A percentile compares a stretch with the other conserved stretches of the same genome.
phyloP scores from a whole-genome alignment of 805 yeast species.

The Candida ovalis region DNA sequence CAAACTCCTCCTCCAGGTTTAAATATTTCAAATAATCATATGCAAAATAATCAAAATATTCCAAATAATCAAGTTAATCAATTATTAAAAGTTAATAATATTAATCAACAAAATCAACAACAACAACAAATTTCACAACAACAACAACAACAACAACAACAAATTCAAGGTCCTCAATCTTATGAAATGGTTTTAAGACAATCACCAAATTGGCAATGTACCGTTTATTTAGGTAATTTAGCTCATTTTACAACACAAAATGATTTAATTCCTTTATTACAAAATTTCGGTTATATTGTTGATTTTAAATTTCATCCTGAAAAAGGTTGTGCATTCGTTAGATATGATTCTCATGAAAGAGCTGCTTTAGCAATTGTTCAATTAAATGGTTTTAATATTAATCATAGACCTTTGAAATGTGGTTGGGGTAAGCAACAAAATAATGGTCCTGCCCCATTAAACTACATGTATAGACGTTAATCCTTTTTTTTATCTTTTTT shows the following conservation, averaged over 20 bases:
- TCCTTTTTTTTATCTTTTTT: background rate
- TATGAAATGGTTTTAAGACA: constrained; percentile 72
- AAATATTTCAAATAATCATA: constrained; percentile 11
- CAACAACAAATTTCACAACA: constrained; percentile 6
- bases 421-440: constrained; percentile 73
- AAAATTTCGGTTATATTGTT: constrained; percentile 76
- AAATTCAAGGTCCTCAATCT: constrained; percentile 27
- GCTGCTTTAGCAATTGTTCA: constrained; percentile 88
- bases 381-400: constrained; percentile 62
- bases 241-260: constrained; percentile 71
- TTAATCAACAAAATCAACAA: constrained; percentile 21
- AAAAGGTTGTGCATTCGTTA: constrained; percentile 84
- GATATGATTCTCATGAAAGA: constrained; percentile 80
- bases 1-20: constrained; percentile 20
- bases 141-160: constrained; percentile 4
- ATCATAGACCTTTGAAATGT: constrained; percentile 75
- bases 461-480: constrained; percentile 23
- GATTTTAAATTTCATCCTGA: constrained; percentile 80
- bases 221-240: constrained; percentile 83
- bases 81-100: background rate
- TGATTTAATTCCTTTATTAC: constrained; percentile 70
- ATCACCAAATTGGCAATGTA: constrained; percentile 79
- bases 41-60: background rate
- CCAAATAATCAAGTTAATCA: background rate
- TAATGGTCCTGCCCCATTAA: constrained; percentile 19